Base-by-base conservation (phyloP, 352 stramenopile species). In the Globisporangium sylvaticum region DNA sequence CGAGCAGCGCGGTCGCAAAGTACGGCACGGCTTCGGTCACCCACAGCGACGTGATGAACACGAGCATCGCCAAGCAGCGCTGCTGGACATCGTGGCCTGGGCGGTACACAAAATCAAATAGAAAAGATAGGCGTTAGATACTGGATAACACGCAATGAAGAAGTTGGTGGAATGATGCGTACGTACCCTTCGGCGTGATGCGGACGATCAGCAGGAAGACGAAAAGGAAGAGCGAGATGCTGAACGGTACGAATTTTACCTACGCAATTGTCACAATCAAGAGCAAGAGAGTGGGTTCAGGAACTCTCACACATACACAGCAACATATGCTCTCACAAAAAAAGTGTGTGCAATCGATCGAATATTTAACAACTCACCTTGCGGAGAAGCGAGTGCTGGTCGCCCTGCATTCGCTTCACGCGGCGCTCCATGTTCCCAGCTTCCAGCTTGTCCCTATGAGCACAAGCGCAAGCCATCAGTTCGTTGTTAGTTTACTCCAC, bases 1-100 rank as follows among this genome's bases (percentile, higher is more conserved):
- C 89, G 25, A 97, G 77, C 31, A 97, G 69, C 32, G 92, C 90
- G 2, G 92, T 98, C 7, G 90, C 89, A 70, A 97, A 97, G 74
- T 97, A 98, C 0, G 92, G 92, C 34, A 97, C 74, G 4, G 91
- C 92, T 52, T 97, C 90, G 0, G 90, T 97, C 14, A 97, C 86
- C 92, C 92, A 98, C 10, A 98, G 76, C 32, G 79, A 87, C 59
- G 90, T 96, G 39, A 96, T 81, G 62, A 97, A 95, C 27, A 97
- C 84, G 6, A 97, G 78, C 84, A 98, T 95, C 6, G 90, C 89
- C 10, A 97, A 67, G 55, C 88, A 96, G 58, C 90, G 83, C 65
- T 95, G 88, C 66, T 96, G 87, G 55, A 88, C 81, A 39, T 92
- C 82, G 61, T 92, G 76, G 31, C 81, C 84, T 92, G 42, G 2